phyloP scores from a whole-genome alignment of 225 moss, liverwort and hornwort species.

The Rhytidiadelphus loreus region DNA sequence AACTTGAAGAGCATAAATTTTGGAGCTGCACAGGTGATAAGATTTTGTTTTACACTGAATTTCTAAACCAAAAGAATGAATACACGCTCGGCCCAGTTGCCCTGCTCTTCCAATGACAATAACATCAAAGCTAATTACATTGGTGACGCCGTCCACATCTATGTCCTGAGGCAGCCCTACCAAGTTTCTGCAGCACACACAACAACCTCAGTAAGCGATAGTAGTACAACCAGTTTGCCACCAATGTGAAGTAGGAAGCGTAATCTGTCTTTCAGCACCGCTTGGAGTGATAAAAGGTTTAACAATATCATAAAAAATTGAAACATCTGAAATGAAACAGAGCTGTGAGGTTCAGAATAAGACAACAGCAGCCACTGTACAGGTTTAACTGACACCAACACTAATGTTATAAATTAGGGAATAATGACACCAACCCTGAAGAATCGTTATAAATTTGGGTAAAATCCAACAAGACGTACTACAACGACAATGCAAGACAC shows the following conservation, averaged over 20 bases:
- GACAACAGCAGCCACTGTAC: background rate
- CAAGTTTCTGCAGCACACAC: background rate
- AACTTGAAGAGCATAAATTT: background rate
- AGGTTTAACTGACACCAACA: background rate
- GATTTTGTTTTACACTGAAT: background rate
- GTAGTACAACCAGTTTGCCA: background rate
- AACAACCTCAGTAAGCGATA: background rate
- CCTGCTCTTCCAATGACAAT: background rate
- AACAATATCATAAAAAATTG: background rate
- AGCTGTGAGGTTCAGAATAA: background rate
- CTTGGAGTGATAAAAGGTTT: background rate
- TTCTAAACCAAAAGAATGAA: background rate
- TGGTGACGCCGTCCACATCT: background rate
- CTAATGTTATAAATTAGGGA: background rate
- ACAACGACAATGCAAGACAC: background rate
- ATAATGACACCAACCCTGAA: background rate
- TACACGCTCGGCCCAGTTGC: background rate
- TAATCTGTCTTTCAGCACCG: background rate
- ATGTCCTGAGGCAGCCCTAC: background rate
- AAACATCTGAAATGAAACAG: background rate
- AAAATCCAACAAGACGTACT: background rate
- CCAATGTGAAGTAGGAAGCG: background rate
- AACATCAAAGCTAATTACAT: conserved; percentile 1
- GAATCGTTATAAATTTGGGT: background rate
- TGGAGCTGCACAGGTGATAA: background rate